Evolutionary conservation across 176 grass and related monocot species (phyloP).

Genomic region (Eremochloa ophiuroides): DNA sequence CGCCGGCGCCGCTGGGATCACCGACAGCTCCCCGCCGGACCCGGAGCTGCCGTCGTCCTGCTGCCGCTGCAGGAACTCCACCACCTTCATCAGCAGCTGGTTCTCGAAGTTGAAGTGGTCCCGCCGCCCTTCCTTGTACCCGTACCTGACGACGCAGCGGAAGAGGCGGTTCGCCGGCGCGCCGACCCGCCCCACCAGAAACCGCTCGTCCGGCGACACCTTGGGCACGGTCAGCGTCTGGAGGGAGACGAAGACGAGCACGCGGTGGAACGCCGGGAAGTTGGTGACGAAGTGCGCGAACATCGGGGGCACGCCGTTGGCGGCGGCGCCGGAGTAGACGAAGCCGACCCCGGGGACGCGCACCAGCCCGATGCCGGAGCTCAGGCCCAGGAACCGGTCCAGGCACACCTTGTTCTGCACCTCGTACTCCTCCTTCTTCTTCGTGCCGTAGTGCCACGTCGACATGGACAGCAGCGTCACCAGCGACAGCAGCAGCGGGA

Average conservation of each 20-base stretch:
- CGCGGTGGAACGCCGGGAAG: conserved; percentile 87
- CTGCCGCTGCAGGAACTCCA: conserved; percentile 56
- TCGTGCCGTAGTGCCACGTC: conserved; percentile 86
- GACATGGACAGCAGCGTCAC: conserved; percentile 56
- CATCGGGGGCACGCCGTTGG: conserved; percentile 58
- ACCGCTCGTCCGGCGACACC: conserved; percentile 47
- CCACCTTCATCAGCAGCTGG: conserved; percentile 75
- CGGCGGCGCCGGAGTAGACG: conserved; percentile 56
- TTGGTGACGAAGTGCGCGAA: conserved; percentile 97
- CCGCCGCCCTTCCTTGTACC: conserved; percentile 69
- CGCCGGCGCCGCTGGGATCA: conserved; percentile 30
- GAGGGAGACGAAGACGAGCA: conserved; percentile 72
- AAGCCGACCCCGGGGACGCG: conserved; percentile 74
- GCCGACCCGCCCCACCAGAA: conserved; percentile 65
- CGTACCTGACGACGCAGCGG: conserved; percentile 62
- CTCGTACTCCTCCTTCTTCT: conserved; percentile 69
- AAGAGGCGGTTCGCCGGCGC: conserved; percentile 47
- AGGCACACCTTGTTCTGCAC: conserved; percentile 78
- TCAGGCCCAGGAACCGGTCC: conserved; percentile 49
- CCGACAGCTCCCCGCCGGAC: conserved; percentile 33
- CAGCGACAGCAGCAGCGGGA: conserved; percentile 62
- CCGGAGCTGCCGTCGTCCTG: conserved; percentile 21
- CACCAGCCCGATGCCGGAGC: conserved; percentile 62
- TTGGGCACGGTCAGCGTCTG: conserved; percentile 78
- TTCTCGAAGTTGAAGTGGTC: conserved; percentile 80